A percentile compares a stretch with the other conserved stretches of the same genome.
phyloP scores from a whole-genome alignment of 148 eudicot genomes.

The Camellia lanceoleosa region DNA sequence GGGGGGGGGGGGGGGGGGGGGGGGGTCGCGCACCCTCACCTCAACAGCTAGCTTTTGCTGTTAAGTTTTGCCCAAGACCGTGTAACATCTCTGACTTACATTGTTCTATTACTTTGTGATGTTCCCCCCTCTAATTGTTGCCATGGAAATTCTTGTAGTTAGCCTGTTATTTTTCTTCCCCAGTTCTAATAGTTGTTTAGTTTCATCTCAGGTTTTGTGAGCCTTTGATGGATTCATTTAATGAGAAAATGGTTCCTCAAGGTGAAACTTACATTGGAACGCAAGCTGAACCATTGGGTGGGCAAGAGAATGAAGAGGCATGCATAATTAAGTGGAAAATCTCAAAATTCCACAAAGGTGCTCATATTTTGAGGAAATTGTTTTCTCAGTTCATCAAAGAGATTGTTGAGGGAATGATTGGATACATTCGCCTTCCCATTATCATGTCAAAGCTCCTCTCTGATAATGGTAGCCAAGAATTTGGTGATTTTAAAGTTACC shows the following conservation, averaged over 20 bases:
- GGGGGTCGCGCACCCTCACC: too few species aligned
- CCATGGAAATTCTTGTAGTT: neutral
- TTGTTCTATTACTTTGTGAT: neutral
- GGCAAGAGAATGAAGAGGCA: slow-evolving; percentile 32
- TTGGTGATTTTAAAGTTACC: slow-evolving; percentile 91
- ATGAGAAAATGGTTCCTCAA: slow-evolving; percentile 23
- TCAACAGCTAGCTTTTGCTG: too few species aligned
- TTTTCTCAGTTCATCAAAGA: slow-evolving; percentile 76
- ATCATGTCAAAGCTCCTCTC: slow-evolving; percentile 88
- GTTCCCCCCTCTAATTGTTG: neutral
- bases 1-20: too few species aligned
- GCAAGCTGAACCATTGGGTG: slow-evolving; percentile 27
- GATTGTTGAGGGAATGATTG: slow-evolving; percentile 95
- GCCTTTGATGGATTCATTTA: slow-evolving; percentile 52
- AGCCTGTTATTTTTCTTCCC: neutral
- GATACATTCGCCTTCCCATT: slow-evolving; percentile 76
- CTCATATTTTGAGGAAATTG: slow-evolving; percentile 64
- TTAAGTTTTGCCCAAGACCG: too few species aligned
- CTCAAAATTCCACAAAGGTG: slow-evolving; percentile 41
- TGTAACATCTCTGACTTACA: too few species aligned
- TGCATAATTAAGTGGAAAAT: slow-evolving; percentile 54
- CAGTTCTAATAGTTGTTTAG: slow-evolving; percentile 11
- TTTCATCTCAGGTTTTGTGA: slow-evolving; percentile 69
- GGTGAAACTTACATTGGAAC: slow-evolving; percentile 30
- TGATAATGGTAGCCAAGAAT: slow-evolving; percentile 86